Evolutionary conservation across 352 stramenopile genomes (phyloP).

Genomic region (Phytophthora pseudosyringae): DNA sequence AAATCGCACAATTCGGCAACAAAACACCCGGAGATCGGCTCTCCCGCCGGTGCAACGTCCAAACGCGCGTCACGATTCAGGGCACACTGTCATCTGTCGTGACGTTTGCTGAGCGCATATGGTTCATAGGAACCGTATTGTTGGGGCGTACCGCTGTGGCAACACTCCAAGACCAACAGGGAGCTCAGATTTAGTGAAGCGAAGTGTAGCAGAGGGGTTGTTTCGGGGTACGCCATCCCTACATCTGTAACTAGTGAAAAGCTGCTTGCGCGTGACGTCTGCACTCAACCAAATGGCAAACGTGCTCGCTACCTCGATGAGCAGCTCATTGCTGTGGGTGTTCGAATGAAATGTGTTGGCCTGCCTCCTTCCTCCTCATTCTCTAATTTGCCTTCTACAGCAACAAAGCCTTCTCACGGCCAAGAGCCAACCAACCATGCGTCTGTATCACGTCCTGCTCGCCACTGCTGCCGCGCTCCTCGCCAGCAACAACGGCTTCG

Average conservation of each 20-base stretch:
- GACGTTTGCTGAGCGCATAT: conserved; percentile 9
- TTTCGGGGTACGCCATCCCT: conserved; percentile 12
- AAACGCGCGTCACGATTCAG: background rate
- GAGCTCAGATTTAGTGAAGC: background rate
- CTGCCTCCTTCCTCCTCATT: conserved; percentile 3
- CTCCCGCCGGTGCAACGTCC: conserved; percentile 1
- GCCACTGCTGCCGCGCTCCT: conserved; percentile 7
- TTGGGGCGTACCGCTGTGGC: no score
- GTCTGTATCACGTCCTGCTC: conserved; percentile 13
- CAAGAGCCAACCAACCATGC: conserved; percentile 6
- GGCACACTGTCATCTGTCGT: conserved; percentile 5
- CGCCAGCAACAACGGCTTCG: conserved; percentile 9
- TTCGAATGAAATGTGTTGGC: background rate
- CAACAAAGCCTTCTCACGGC: no score
- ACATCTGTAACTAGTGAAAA: conserved; percentile 18
- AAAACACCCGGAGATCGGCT: conserved; percentile 10
- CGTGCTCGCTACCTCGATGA: conserved; percentile 2
- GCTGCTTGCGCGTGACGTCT: conserved; percentile 9
- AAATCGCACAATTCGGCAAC: no score
- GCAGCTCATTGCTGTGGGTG: background rate
- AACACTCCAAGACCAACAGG: conserved; percentile 3
- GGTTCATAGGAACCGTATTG: conserved; percentile 3
- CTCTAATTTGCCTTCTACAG: conserved; percentile 11
- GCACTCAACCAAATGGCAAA: background rate
- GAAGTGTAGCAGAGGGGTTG: conserved; percentile 4